Evolutionary conservation across 148 eudicot genomes (phyloP), one percentile per base, ranked within the genome.

Genomic region (Arctostaphylos glauca): DNA sequence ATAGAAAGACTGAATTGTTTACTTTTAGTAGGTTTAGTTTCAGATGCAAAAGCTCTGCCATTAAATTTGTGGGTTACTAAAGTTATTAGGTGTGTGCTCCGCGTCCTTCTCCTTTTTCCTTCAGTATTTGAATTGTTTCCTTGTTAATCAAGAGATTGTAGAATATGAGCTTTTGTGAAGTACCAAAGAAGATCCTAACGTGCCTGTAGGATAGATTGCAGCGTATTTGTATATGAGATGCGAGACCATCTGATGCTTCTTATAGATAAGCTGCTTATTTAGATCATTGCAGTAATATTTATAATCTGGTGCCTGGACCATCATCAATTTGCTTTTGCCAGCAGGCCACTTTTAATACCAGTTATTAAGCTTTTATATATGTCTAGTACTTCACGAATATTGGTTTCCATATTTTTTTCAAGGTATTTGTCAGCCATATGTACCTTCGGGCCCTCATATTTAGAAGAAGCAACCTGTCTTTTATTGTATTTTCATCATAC

Each of bases 201-300:
- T 54, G 41, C 52, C 38, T 66, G 47, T 47, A 5, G 2, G 38
- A 10, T 81, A 47, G 16, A 31, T 50, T 52, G 9, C 9, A 12
- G 59, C 16, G 64, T 12, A 25, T 50, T 18, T 6, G 12, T 47
- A 19, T 38, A 70, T 38, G 44, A 70, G n/a, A 67, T 81, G 62
- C 48, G 16, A 48, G 67, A 77, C 13, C 9, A 56, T 77, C 80
- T 55, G 64, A 54, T 41, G 79, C 62, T 76, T 49, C 21, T 75
- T 23, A 12, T 75, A 55, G 54, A n/a, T 74, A 21, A 48, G 55
- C 77, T 49, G 74, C 16, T 74, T 19, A 74, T 48, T 74, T n/a
- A 25, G 44, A 44, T 14, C 46, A 25, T 76, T 0, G 52, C 60
- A 56, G 44, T n/a, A 77, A 6, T 76, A 44, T 76, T 25, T 41